These are phyloP conservation scores for Exutisphaerella laricina DNA, from an alignment of 2,329 filamentous ascomycete species.

Conservation along the genomic window DNA sequence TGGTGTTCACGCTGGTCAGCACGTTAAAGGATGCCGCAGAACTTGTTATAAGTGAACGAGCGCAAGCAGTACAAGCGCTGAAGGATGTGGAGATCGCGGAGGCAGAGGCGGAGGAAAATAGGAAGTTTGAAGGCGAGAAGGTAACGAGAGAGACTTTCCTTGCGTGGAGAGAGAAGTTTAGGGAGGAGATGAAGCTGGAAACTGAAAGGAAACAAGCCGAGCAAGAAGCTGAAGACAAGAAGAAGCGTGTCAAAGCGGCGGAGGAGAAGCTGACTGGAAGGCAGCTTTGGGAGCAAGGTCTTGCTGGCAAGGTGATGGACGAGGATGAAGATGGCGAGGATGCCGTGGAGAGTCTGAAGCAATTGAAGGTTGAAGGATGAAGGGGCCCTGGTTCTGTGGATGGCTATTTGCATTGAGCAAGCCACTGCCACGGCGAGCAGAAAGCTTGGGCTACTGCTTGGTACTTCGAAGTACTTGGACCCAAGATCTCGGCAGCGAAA, in stretches of 20 bases:
- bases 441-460: too few relatives aligned
- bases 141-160: conserved; percentile 85
- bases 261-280: conserved; percentile 71
- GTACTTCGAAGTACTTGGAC: too few relatives aligned
- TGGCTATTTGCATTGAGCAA: too few relatives aligned
- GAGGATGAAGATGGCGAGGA: conserved; percentile 63
- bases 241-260: conserved; percentile 48
- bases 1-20: conserved; percentile 89
- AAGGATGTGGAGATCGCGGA: conserved; percentile 52
- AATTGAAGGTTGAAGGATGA: conserved; percentile 57
- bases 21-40: conserved; percentile 89
- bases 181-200: conserved; percentile 72
- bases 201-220: conserved; percentile 50
- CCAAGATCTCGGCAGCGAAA: too few relatives aligned
- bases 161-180: conserved; percentile 73
- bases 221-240: conserved; percentile 66
- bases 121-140: conserved; percentile 86
- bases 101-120: conserved; percentile 86
- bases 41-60: conserved; percentile 68
- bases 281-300: conserved; percentile 46
- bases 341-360: conserved; percentile 59
- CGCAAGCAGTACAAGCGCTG: conserved; percentile 54
- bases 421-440: too few relatives aligned
- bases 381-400: too few relatives aligned
- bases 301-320: conserved; percentile 58